Base-by-base conservation (phyloP, 768 basidiomycete species). In the Pulveroboletus sp. region DNA sequence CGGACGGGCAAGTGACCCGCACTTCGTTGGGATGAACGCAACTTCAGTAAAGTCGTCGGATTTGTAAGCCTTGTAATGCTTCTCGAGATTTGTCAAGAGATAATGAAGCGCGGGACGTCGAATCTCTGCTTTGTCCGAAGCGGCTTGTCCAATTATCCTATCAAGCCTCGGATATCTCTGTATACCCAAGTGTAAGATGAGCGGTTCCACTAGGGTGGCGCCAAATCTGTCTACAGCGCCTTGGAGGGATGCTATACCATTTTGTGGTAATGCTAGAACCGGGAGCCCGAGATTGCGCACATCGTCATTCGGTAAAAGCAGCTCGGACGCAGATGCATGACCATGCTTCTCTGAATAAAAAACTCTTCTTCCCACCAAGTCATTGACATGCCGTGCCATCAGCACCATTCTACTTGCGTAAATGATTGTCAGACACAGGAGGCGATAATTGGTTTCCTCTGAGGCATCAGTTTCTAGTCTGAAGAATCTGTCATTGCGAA, bases 231-330 rank as follows among this genome's bases (percentile, higher is more conserved):
- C 47, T 17, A 35, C 7, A 28, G 0, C 9, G 21, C 5, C n/a
- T n/a, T 44, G 44, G 3, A 36, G 33, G 31, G 27, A 14, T 18
- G n/a, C 8, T 11, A 37, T 11, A 13, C 30, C 8, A 4, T 38
- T 37, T 9, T 6, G 30, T 17, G 51, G 51, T 17, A 59, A 54
- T 27, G 47, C 86, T 28, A 97, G 75, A 6, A 93, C 61, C 4
- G 93, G 93, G 17, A 98, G 69, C 10, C 78, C 79, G 8, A 97
- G 71, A 38, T 77, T 71, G 18, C 86, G 76, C 49, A 92, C 77
- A 2, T 74, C 70, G 28, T 82, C 82, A 0, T 78, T 56, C 1
- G 94, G 95, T 57, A 94, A 89, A 62, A 93, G 95, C 9, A 97
- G 68, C 49, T 89, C 80, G 15, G 39, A 40, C 17, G 38, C 49